phyloP scores from a whole-genome alignment of 2,329 filamentous ascomycete genomes.

The Neocatenulostroma microsporum region DNA sequence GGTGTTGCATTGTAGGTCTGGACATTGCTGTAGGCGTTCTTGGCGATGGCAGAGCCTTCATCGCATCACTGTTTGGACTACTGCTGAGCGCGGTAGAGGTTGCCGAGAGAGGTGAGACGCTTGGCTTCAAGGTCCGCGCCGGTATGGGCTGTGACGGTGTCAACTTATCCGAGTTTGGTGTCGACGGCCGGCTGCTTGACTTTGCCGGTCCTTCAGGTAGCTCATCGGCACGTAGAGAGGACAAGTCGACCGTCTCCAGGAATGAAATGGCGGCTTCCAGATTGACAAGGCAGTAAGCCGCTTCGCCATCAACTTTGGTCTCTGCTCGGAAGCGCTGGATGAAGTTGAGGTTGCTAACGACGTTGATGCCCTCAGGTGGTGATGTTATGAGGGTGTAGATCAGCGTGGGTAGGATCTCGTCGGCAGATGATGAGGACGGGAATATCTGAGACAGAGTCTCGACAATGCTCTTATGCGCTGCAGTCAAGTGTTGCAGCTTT shows the following conservation, averaged over 20 bases:
- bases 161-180: slow-evolving; percentile 34
- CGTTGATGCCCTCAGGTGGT: slow-evolving; percentile 73
- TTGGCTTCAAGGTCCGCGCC: slow-evolving; percentile 28
- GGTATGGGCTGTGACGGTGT: slow-evolving; percentile 28
- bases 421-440: slow-evolving; percentile 74
- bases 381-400: slow-evolving; percentile 94
- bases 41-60: slow-evolving; percentile 13
- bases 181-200: slow-evolving; percentile 33
- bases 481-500: slow-evolving; percentile 81
- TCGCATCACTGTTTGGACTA: slow-evolving; percentile 7
- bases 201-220: slow-evolving; percentile 59
- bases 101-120: slow-evolving; percentile 19
- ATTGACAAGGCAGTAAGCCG: slow-evolving; percentile 93
- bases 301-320: slow-evolving; percentile 81
- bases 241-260: slow-evolving; percentile 87
- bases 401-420: slow-evolving; percentile 92
- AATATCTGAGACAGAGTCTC: slow-evolving; percentile 65
- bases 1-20: slow-evolving; percentile 53
- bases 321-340: slow-evolving; percentile 85
- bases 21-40: slow-evolving; percentile 27
- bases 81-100: slow-evolving; percentile 15
- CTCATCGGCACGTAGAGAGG: slow-evolving; percentile 77
- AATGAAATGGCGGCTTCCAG: slow-evolving; percentile 92
- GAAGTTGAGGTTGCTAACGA: slow-evolving; percentile 91
- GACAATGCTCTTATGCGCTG: slow-evolving; percentile 88